These are phyloP conservation scores for Xylariomycetidae sp. DNA, from an alignment of 2,329 filamentous ascomycete genomes.

Conservation along the genomic window DNA sequence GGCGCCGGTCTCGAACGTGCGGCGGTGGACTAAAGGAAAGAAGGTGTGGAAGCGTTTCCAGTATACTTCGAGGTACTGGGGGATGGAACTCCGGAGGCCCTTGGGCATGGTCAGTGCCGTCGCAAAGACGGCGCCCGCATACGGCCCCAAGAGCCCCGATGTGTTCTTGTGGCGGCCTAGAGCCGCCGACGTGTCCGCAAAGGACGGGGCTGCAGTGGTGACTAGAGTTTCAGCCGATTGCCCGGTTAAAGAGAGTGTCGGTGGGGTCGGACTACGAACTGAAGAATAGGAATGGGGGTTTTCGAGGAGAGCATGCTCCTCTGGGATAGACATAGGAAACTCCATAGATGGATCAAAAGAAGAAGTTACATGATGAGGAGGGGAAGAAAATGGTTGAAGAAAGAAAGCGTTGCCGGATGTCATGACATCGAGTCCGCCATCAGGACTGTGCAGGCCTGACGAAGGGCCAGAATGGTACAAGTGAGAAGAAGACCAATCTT, in stretches of 20 bases:
- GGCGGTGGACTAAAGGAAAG: constrained; percentile 48
- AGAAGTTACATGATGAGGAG: constrained; percentile 28
- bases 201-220: constrained; percentile 35
- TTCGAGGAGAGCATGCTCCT: constrained; percentile 30
- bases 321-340: constrained; percentile 32
- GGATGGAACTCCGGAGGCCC: constrained; percentile 38
- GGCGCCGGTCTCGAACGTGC: constrained; percentile 36
- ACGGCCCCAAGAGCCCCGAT: constrained; percentile 30
- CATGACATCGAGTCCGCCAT: constrained; percentile 21
- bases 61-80: constrained; percentile 47
- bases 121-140: constrained; percentile 32
- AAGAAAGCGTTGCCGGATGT: constrained; percentile 23
- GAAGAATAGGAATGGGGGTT: constrained; percentile 34
- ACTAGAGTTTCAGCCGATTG: constrained; percentile 46
- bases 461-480: constrained; percentile 12
- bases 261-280: constrained; percentile 47
- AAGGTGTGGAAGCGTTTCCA: constrained; percentile 46
- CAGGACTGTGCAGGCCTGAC: constrained; percentile 15
- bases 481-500: constrained; percentile 15
- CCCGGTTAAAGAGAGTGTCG: constrained; percentile 36
- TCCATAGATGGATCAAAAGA: too few species aligned
- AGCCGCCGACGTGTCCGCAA: constrained; percentile 33
- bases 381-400: constrained; percentile 20
- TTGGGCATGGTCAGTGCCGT: constrained; percentile 31
- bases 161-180: constrained; percentile 36